Evolutionary conservation across 2,329 filamentous ascomycete species (phyloP).

Genomic region (Aspergillus brasiliensis): DNA sequence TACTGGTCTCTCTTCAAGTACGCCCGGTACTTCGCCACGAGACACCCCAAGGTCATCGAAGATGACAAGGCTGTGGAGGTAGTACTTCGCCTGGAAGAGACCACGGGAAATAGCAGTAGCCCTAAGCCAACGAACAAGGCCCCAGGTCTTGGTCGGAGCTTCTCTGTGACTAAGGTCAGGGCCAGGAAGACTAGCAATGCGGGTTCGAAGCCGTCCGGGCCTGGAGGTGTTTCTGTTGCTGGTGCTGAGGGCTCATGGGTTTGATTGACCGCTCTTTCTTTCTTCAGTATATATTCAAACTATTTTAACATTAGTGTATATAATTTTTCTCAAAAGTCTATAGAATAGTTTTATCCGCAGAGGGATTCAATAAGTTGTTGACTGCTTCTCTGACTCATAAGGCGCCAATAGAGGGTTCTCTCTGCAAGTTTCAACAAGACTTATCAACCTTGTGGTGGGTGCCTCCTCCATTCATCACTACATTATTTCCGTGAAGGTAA

Average conservation of each 20-base stretch:
- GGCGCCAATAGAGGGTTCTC: too few relatives aligned
- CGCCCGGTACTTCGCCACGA: constrained; percentile 49
- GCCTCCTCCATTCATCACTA: fast-evolving
- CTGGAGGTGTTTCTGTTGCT: background rate
- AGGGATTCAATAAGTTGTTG: too few relatives aligned
- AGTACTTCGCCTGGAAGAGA: constrained; percentile 26
- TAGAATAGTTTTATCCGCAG: too few relatives aligned
- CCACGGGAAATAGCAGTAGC: background rate
- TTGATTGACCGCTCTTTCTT: background rate
- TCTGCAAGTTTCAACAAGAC: too few relatives aligned
- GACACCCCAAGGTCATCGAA: constrained; percentile 54
- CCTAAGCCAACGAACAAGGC: background rate
- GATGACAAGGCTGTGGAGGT: constrained; percentile 47
- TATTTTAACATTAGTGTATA: too few relatives aligned
- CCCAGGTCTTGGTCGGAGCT: constrained; percentile 6
- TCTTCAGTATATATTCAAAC: too few relatives aligned
- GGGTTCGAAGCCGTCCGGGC: background rate
- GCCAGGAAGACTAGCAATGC: background rate
- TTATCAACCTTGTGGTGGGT: too few relatives aligned
- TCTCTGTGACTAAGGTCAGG: constrained; percentile 10
- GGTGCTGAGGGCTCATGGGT: background rate
- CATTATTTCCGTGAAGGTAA: too few relatives aligned
- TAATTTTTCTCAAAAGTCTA: too few relatives aligned
- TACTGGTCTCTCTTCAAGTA: constrained; percentile 50
- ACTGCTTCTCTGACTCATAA: too few relatives aligned